phyloP scores from a whole-genome alignment of 2,329 filamentous ascomycete genomes.

The Ceratocystis cacaofunesta region DNA sequence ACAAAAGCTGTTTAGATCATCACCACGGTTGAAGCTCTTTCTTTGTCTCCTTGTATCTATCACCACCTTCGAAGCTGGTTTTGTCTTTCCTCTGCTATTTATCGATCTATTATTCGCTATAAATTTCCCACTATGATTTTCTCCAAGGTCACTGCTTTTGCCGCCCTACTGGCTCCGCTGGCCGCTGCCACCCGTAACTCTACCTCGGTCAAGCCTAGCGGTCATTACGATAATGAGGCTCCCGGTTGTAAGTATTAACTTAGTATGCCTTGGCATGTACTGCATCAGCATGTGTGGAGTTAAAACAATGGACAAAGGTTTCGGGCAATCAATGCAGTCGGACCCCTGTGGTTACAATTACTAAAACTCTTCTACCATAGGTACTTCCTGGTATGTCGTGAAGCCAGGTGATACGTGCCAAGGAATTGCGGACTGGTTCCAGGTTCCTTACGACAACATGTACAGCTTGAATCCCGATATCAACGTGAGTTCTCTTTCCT shows the following conservation, averaged over 20 bases:
- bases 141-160: not conserved
- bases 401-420: slow-evolving; percentile 14
- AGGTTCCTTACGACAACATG: slow-evolving; percentile 5
- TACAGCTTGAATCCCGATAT: slow-evolving; percentile 11
- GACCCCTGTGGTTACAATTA: not conserved
- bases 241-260: not conserved
- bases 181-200: not conserved
- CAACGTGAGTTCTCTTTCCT: slow-evolving; percentile 1
- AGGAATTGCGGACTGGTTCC: slow-evolving; percentile 1
- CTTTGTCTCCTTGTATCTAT: no score
- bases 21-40: not conserved
- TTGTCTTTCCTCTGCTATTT: not conserved
- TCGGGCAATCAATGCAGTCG: no score
- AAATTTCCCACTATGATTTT: slow-evolving; percentile 10
- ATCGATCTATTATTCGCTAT: not conserved
- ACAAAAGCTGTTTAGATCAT: not conserved
- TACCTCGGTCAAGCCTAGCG: slow-evolving; percentile 5
- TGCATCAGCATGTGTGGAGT: no score
- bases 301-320: no score
- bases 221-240: not conserved
- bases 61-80: not conserved
- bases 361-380: not conserved
- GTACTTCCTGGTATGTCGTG: slow-evolving; percentile 14
- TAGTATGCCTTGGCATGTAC: no score
- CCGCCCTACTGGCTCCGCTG: not conserved